phyloP scores from a whole-genome alignment of 1,284 basidiomycete genomes.

The Thelephora terrestris region DNA sequence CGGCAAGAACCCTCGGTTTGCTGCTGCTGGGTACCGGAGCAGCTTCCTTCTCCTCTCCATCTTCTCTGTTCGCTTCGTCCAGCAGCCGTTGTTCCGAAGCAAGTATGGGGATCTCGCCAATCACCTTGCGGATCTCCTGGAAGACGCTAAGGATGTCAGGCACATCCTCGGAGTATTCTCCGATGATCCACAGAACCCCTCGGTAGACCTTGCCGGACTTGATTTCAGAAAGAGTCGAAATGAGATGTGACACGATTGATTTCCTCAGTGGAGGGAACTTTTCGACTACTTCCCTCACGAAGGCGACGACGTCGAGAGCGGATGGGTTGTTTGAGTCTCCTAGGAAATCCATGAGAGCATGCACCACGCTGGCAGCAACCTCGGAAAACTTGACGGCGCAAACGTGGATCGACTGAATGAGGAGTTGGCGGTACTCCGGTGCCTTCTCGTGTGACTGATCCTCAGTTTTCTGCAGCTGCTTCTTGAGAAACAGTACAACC shows the following conservation, averaged over 20 bases:
- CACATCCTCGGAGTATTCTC: conserved; percentile 77
- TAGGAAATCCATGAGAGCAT: conserved; percentile 97
- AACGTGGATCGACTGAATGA: conserved; percentile 96
- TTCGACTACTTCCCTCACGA: conserved; percentile 95
- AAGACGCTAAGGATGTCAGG: conserved; percentile 67
- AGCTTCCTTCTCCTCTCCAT: conserved; percentile 30
- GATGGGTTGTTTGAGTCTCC: conserved; percentile 94
- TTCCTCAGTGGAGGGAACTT: conserved; percentile 89
- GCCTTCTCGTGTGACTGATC: conserved; percentile 84
- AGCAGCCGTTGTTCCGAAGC: conserved; percentile 80
- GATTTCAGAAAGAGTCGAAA: conserved; percentile 79
- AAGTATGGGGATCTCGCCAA: conserved; percentile 95
- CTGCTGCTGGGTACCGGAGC: conserved; percentile 32
- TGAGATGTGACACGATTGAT: conserved; percentile 82
- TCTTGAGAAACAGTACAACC: conserved; percentile 93
- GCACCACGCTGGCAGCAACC: conserved; percentile 92
- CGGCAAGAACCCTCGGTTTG: conserved; percentile 74
- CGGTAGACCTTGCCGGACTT: conserved; percentile 98
- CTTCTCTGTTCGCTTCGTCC: conserved; percentile 49
- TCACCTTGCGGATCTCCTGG: conserved; percentile 76
- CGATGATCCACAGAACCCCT: conserved; percentile 95
- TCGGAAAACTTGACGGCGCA: conserved; percentile 98
- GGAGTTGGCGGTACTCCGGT: conserved; percentile 89
- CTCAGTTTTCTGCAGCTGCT: conserved; percentile 90
- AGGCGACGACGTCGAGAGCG: conserved; percentile 92